phyloP scores from a whole-genome alignment of 352 stramenopile genomes.

The Paralagenidium karlingii region DNA sequence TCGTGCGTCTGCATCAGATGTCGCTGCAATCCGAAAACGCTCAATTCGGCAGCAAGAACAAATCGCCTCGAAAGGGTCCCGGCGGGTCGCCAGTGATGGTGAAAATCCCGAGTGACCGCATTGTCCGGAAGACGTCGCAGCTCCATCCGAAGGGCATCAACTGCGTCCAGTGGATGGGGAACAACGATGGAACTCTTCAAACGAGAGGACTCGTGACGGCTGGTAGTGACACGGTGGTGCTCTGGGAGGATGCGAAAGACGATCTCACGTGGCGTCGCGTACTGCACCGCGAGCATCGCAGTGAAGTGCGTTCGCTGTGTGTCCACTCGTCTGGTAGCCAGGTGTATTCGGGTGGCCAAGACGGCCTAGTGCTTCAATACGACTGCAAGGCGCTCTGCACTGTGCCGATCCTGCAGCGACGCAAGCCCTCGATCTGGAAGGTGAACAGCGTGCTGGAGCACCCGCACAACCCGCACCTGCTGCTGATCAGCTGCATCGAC shows the following conservation, averaged over 20 bases:
- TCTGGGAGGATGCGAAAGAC: conserved; percentile 37
- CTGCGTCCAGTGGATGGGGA: conserved; percentile 52
- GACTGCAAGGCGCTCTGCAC: conserved; percentile 35
- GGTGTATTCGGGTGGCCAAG: conserved; percentile 58
- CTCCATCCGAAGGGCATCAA: conserved; percentile 52
- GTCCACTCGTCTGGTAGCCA: conserved; percentile 56
- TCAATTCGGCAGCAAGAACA: too few species aligned
- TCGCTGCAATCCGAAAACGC: conserved; percentile 23
- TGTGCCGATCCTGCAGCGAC: conserved; percentile 42
- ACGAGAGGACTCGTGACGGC: conserved; percentile 48
- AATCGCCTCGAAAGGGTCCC: too few species aligned
- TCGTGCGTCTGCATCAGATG: conserved; percentile 57
- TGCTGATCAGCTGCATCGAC: conserved; percentile 66
- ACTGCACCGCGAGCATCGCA: conserved; percentile 61
- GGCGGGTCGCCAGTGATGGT: neutral
- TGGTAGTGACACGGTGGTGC: conserved; percentile 46
- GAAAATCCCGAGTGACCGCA: conserved; percentile 27
- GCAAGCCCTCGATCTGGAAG: conserved; percentile 67
- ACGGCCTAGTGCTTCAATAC: conserved; percentile 59
- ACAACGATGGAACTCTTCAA: conserved; percentile 28
- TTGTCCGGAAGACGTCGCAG: conserved; percentile 46
- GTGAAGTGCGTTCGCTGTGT: conserved; percentile 62
- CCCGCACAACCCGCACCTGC: conserved; percentile 67
- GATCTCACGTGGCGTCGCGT: conserved; percentile 58
- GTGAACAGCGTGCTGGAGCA: conserved; percentile 78